Percentiles rank a stretch among this genome's conserved stretches.
phyloP scores from a whole-genome alignment of 1,139 yeast genomes.

The Geotrichum histeridarum region DNA sequence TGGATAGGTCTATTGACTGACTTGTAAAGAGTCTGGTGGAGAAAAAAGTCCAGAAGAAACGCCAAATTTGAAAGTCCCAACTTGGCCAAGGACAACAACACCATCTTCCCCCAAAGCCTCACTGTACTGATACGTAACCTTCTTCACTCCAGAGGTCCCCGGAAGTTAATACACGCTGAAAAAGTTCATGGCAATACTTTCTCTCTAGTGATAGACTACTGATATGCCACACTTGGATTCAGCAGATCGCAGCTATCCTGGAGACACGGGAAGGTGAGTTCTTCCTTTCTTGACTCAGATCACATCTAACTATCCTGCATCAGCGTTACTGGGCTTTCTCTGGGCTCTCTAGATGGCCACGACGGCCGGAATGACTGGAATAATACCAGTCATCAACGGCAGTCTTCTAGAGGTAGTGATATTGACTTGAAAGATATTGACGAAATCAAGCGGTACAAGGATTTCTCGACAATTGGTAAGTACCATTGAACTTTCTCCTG shows the following conservation, averaged over 20 bases:
- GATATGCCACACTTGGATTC: background rate
- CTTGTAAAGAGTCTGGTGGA: too few species aligned
- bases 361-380: constrained; percentile 4
- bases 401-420: background rate
- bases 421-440: constrained; percentile 24
- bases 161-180: too few species aligned
- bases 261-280: constrained; percentile 1
- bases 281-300: background rate
- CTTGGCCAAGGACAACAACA: too few species aligned
- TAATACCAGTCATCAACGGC: background rate
- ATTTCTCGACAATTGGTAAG: constrained; percentile 33
- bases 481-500: background rate
- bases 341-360: constrained; percentile 13
- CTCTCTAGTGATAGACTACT: too few species aligned
- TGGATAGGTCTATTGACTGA: too few species aligned
- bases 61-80: too few species aligned
- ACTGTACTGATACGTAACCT: too few species aligned
- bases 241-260: background rate
- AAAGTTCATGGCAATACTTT: too few species aligned
- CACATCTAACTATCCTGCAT: background rate
- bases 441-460: constrained; percentile 36
- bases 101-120: too few species aligned
- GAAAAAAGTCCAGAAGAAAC: too few species aligned
- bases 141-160: too few species aligned
- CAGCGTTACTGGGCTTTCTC: constrained; percentile 13